These are phyloP conservation scores for Penicillium subrubescens DNA, from an alignment of 495 filamentous ascomycete species.

Conservation along the genomic window DNA sequence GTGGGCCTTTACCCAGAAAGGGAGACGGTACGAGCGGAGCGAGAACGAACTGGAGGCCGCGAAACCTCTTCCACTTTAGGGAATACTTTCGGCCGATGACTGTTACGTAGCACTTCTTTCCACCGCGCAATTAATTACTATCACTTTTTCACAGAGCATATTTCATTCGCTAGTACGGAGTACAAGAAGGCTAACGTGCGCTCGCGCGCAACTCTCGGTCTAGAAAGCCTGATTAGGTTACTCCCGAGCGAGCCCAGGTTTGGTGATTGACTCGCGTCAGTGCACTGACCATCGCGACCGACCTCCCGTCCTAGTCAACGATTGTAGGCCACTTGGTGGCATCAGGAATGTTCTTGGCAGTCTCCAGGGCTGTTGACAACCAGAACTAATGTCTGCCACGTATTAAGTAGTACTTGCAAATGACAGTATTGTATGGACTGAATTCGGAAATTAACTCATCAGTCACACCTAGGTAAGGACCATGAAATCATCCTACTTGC, in stretches of 20 bases:
- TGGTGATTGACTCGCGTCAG: background rate
- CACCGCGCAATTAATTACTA: too few species aligned
- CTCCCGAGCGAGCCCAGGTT: background rate
- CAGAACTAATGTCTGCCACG: too few species aligned
- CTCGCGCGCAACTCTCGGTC: background rate
- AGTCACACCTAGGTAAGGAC: too few species aligned
- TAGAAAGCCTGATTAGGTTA: background rate
- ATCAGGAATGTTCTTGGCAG: too few species aligned
- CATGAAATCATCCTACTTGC: too few species aligned
- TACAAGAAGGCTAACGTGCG: background rate
- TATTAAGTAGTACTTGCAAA: too few species aligned
- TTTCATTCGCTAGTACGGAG: background rate
- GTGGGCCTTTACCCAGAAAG: background rate
- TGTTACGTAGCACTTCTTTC: background rate
- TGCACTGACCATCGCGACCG: background rate
- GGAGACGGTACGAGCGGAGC: slow-evolving; percentile 7
- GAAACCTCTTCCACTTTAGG: slow-evolving; percentile 1
- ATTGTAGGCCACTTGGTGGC: too few species aligned
- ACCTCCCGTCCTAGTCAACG: too few species aligned
- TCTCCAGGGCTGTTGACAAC: too few species aligned
- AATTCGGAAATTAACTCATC: too few species aligned
- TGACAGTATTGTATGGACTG: too few species aligned
- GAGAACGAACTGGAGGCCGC: background rate
- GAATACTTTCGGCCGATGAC: background rate
- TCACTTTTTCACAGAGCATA: background rate